Conservation (phyloP, 768 basidiomycete genomes). For the Leccinum pellstonianum region DNA sequence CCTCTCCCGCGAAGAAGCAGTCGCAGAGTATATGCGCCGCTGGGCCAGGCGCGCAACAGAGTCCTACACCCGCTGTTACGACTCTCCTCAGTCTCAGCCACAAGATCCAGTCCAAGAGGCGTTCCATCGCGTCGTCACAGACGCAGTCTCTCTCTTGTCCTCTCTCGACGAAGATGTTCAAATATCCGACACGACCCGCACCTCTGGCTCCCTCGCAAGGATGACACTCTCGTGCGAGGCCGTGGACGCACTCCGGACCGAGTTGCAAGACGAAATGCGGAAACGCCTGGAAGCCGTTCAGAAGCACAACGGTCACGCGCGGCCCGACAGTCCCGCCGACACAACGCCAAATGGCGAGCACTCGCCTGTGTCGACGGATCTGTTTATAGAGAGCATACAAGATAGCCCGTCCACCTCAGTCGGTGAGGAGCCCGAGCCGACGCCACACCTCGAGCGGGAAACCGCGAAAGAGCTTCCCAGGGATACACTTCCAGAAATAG, state of each 20-base stretch:
- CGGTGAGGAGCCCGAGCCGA: constrained; percentile 9
- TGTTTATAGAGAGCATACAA: too few species aligned
- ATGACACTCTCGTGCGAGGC: constrained; percentile 49
- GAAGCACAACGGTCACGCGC: constrained; percentile 3
- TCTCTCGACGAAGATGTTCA: constrained; percentile 35
- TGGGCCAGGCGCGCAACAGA: constrained; percentile 58
- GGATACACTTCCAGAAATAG: not conserved
- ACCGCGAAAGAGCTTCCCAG: not conserved
- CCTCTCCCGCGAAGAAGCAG: constrained; percentile 60
- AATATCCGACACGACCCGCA: constrained; percentile 13
- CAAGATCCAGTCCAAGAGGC: constrained; percentile 21
- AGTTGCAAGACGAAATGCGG: constrained; percentile 56
- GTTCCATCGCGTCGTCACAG: constrained; percentile 35
- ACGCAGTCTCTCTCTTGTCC: constrained; percentile 36
- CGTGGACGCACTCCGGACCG: constrained; percentile 51
- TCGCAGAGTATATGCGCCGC: constrained; percentile 52
- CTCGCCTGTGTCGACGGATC: too few species aligned
- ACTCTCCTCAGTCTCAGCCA: not conserved
- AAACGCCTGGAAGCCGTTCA: constrained; percentile 40
- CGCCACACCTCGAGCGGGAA: not conserved
- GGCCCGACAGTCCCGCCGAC: not conserved
- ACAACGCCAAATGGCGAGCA: not conserved
- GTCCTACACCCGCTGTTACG: constrained; percentile 30
- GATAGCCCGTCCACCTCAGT: constrained; percentile 7
- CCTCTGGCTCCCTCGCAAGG: constrained; percentile 52